These are phyloP conservation scores for Isoetes taiwanensis DNA, from an alignment of 75 land plant species.

Conservation along the genomic window DNA sequence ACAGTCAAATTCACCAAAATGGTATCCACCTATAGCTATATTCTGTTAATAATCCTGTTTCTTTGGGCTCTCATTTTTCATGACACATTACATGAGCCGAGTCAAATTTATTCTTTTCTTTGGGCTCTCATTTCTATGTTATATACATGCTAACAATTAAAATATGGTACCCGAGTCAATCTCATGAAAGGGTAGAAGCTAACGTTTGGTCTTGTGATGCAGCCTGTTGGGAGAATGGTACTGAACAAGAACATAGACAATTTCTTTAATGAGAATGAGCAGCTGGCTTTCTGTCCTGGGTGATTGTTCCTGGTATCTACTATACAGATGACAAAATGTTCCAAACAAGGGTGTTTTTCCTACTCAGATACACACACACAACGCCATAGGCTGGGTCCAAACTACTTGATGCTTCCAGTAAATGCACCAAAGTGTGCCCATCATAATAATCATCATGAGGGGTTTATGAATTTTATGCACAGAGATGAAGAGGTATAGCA, in stretches of 20 bases:
- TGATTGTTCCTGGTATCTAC: constrained; percentile 34
- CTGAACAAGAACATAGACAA: constrained; percentile 38
- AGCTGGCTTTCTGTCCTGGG: constrained; percentile 29
- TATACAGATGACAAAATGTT: constrained; percentile 35
- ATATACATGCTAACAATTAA: too few species aligned
- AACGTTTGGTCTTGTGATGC: constrained; percentile 8
- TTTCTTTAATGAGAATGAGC: constrained; percentile 40
- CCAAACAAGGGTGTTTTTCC: constrained; percentile 33
- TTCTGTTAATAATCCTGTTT: too few species aligned
- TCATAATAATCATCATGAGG: constrained; percentile 41
- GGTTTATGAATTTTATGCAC: constrained; percentile 37
- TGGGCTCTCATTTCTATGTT: too few species aligned
- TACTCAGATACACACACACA: constrained; percentile 35
- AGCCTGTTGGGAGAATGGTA: constrained; percentile 38
- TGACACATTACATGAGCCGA: too few species aligned
- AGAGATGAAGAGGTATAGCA: constrained; percentile 42
- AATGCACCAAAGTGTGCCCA: constrained; percentile 37
- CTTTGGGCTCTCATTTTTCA: too few species aligned
- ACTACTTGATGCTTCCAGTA: constrained; percentile 35
- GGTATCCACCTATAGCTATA: too few species aligned
- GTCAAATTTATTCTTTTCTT: too few species aligned
- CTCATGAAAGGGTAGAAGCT: too few species aligned
- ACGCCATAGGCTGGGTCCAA: constrained; percentile 31
- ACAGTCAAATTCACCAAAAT: too few species aligned
- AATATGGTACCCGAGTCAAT: too few species aligned